Evolutionary conservation across 164 flowering plant species (phyloP).

Genomic region (Malania oleifera): DNA sequence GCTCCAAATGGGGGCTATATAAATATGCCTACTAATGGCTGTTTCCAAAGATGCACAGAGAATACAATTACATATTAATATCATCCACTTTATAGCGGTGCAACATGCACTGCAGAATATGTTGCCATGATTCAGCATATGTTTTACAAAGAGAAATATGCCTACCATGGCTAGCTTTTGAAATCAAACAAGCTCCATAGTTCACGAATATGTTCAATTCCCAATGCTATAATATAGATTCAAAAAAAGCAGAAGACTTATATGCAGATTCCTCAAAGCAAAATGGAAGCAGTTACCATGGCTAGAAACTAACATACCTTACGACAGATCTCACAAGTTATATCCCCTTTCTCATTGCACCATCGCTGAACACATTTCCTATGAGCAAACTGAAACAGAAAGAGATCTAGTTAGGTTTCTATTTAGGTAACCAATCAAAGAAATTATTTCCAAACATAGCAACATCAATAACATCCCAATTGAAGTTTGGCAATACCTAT

Average conservation of each 20-base stretch:
- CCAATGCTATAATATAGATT: neutral
- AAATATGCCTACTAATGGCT: no score
- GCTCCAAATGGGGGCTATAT: no score
- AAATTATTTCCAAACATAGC: neutral
- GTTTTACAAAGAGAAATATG: neutral
- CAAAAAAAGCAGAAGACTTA: neutral
- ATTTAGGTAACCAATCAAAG: neutral
- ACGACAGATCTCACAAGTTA: conserved; percentile 61
- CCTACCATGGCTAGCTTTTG: neutral
- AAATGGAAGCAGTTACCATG: neutral
- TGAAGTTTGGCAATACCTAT: no score
- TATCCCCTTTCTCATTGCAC: conserved; percentile 70
- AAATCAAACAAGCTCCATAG: conserved; percentile 2
- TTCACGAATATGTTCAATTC: neutral
- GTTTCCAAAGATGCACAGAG: no score
- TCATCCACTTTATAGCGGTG: neutral
- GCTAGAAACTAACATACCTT: conserved; percentile 28
- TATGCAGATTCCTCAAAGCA: neutral
- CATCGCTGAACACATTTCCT: conserved; percentile 66
- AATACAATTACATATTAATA: neutral
- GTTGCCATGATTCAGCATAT: neutral
- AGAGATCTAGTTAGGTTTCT: neutral
- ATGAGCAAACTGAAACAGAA: conserved; percentile 48
- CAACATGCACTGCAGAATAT: neutral
- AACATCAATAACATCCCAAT: no score